A percentile compares a stretch with the other conserved stretches of the same genome.
Conservation (phyloP, 352 stramenopile species). For the Phytophthora nicotianae region DNA sequence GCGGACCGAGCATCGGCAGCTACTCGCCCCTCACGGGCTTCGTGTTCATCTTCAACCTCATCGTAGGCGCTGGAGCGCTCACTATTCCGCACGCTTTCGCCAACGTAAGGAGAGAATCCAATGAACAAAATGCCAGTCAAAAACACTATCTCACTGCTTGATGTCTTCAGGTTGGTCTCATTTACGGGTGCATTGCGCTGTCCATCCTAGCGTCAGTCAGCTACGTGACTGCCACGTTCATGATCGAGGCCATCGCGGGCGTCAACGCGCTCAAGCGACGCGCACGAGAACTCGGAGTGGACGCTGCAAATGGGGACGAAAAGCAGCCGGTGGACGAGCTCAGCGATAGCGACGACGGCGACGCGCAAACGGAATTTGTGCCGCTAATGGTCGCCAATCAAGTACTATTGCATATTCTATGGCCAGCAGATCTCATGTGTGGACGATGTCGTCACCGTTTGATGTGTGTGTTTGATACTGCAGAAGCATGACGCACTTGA, state of each 20-base stretch:
- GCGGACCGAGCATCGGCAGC: slow-evolving; percentile 56
- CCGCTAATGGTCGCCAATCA: slow-evolving; percentile 76
- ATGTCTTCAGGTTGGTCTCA: slow-evolving; percentile 62
- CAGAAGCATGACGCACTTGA: slow-evolving; percentile 65
- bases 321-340: slow-evolving; percentile 35
- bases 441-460: slow-evolving; percentile 27
- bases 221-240: slow-evolving; percentile 88
- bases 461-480: slow-evolving; percentile 17
- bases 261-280: slow-evolving; percentile 78
- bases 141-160: neutral
- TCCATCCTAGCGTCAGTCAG: slow-evolving; percentile 65
- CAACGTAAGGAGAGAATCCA: slow-evolving; percentile 44
- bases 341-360: slow-evolving; percentile 40
- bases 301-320: slow-evolving; percentile 26
- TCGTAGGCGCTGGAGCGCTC: slow-evolving; percentile 84
- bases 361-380: slow-evolving; percentile 73
- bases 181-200: slow-evolving; percentile 75
- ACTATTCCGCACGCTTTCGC: slow-evolving; percentile 88
- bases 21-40: slow-evolving; percentile 90
- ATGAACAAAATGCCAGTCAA: neutral
- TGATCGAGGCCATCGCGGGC: slow-evolving; percentile 83
- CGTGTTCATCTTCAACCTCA: slow-evolving; percentile 93
- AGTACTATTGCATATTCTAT: slow-evolving; percentile 49
- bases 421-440: slow-evolving; percentile 23
- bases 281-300: slow-evolving; percentile 44